Conservation (phyloP, 1,284 basidiomycete genomes). For the Chiua sp. region DNA sequence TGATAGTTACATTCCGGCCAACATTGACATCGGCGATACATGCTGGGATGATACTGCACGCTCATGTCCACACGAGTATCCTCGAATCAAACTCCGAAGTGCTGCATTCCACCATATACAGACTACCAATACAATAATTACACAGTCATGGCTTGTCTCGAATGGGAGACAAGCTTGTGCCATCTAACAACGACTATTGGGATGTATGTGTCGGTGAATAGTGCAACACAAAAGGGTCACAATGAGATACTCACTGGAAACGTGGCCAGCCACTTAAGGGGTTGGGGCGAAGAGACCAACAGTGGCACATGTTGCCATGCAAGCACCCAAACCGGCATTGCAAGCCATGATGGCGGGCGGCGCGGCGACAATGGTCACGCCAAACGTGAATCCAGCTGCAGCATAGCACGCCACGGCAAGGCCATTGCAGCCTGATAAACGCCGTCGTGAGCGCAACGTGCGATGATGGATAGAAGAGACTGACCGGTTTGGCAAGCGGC, state of each 20-base stretch:
- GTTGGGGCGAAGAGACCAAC: constrained; percentile 39
- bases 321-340: constrained; percentile 55
- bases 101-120: not conserved
- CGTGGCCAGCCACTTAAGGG: constrained; percentile 19
- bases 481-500: constrained; percentile 54
- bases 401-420: constrained; percentile 49
- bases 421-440: constrained; percentile 49
- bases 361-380: constrained; percentile 47
- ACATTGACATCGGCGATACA: no score
- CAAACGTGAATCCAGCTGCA: constrained; percentile 56
- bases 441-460: not conserved
- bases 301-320: constrained; percentile 47
- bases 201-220: not conserved
- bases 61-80: no score
- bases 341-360: constrained; percentile 55
- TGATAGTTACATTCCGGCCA: no score
- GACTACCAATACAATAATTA: not conserved
- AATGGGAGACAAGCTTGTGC: not conserved
- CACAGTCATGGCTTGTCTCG: not conserved
- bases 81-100: not conserved
- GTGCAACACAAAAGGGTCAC: not conserved
- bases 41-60: no score
- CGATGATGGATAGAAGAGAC: not conserved
- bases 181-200: not conserved
- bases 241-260: not conserved